A percentile compares a stretch with the other conserved stretches of the same genome.
Evolutionary conservation across 352 stramenopile genomes (phyloP).

Genomic region (Elongisporangium undulatum): DNA sequence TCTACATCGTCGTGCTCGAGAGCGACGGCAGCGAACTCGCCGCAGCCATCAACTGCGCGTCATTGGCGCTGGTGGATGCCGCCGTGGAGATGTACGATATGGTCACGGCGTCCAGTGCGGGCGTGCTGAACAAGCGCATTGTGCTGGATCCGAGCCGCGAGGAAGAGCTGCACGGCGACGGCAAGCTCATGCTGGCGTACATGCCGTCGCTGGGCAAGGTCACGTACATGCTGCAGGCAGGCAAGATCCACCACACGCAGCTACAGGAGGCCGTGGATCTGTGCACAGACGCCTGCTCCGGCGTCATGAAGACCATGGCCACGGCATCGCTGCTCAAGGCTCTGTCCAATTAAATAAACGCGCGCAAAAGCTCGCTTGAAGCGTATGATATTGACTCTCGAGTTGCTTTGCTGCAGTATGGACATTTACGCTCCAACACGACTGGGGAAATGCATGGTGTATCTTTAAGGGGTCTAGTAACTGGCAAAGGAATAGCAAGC

Average conservation of each 20-base stretch:
- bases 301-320: constrained; percentile 47
- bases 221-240: constrained; percentile 86
- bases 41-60: constrained; percentile 83
- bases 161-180: constrained; percentile 57
- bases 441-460: not conserved
- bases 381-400: not conserved
- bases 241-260: constrained; percentile 67
- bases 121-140: constrained; percentile 46
- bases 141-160: constrained; percentile 68
- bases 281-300: constrained; percentile 76
- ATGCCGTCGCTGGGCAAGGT: constrained; percentile 82
- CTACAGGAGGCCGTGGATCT: constrained; percentile 85
- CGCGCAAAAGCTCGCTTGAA: not conserved
- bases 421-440: not conserved
- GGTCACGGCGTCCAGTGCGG: constrained; percentile 72
- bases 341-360: constrained; percentile 9
- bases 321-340: constrained; percentile 55
- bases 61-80: constrained; percentile 82
- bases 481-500: not conserved
- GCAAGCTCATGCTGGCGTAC: constrained; percentile 74
- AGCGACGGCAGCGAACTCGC: constrained; percentile 80
- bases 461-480: not conserved
- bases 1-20: constrained; percentile 87
- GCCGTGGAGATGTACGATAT: constrained; percentile 92
- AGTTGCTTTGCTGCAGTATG: not conserved